Conservation (phyloP, 306 rosid genomes). For the Myrica gale region DNA sequence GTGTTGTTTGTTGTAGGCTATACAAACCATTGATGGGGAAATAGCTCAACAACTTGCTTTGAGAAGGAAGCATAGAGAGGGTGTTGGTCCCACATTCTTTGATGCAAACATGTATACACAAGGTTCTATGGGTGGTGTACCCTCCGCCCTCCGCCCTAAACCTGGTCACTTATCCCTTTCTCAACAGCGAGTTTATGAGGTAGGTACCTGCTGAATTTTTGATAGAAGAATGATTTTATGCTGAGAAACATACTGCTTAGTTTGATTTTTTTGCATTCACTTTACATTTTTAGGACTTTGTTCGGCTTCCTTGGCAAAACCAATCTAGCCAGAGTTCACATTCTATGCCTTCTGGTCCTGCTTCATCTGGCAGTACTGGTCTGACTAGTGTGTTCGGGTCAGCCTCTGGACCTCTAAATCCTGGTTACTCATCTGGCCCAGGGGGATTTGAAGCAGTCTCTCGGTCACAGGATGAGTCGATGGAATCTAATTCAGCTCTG, state of each 20-base stretch:
- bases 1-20: conserved; percentile 53
- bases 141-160: conserved; percentile 94
- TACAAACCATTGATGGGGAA: conserved; percentile 81
- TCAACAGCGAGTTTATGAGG: conserved; percentile 98
- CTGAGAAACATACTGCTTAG: conserved; percentile 11
- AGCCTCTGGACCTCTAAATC: conserved; percentile 56
- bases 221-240: background rate
- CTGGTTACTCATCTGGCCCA: conserved; percentile 55
- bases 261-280: conserved; percentile 5
- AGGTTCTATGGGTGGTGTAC: conserved; percentile 86
- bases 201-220: conserved; percentile 25
- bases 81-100: conserved; percentile 73
- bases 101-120: conserved; percentile 74
- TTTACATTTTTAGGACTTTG: conserved; percentile 66
- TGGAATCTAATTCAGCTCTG: conserved; percentile 57
- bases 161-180: conserved; percentile 88
- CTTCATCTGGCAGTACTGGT: conserved; percentile 54
- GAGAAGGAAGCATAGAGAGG: conserved; percentile 91
- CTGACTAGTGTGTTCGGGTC: conserved; percentile 59
- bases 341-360: conserved; percentile 56
- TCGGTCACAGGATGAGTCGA: conserved; percentile 63
- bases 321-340: conserved; percentile 73
- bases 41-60: conserved; percentile 76
- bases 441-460: conserved; percentile 76
- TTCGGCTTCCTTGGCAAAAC: conserved; percentile 97